Percentiles rank a stretch among this genome's conserved stretches.
Evolutionary conservation across 148 eudicot genomes (phyloP).

Genomic region (Talinum fruticosum): DNA sequence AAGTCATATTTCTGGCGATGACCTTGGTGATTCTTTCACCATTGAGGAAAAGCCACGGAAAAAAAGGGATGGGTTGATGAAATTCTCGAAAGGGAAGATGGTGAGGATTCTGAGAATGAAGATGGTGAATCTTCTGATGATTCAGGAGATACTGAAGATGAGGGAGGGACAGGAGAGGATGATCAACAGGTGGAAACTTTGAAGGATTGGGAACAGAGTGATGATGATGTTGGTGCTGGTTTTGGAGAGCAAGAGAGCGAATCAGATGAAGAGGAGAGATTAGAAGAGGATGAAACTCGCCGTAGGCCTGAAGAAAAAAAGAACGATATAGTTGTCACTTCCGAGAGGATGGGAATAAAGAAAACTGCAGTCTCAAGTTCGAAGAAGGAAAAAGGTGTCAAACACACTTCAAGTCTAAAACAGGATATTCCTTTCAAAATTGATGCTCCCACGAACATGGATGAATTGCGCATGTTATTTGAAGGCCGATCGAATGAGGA

Average conservation of each 20-base stretch:
- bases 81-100: conserved; percentile 42
- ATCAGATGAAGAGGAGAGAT: conserved; percentile 31
- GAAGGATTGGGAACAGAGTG: conserved; percentile 98
- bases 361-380: conserved; percentile 20
- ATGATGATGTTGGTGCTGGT: conserved; percentile 57
- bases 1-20: conserved; percentile 89
- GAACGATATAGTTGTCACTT: conserved; percentile 23
- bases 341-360: conserved; percentile 27
- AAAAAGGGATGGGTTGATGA: conserved; percentile 68
- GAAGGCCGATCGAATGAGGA: conserved; percentile 63
- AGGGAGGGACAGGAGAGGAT: conserved; percentile 42
- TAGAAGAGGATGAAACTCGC: conserved; percentile 21
- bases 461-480: conserved; percentile 55
- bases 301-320: conserved; percentile 20
- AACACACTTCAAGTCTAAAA: conserved; percentile 25
- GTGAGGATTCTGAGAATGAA: conserved; percentile 41
- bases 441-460: conserved; percentile 73
- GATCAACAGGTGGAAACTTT: conserved; percentile 45
- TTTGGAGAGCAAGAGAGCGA: conserved; percentile 31
- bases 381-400: conserved; percentile 27
- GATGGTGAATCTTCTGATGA: conserved; percentile 43
- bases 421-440: conserved; percentile 83
- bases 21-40: conserved; percentile 93
- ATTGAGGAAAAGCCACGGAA: conserved; percentile 43
- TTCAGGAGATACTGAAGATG: conserved; percentile 45